These are phyloP conservation scores for Senna tora DNA, from an alignment of 306 rosid genomes.

Conservation along the genomic window DNA sequence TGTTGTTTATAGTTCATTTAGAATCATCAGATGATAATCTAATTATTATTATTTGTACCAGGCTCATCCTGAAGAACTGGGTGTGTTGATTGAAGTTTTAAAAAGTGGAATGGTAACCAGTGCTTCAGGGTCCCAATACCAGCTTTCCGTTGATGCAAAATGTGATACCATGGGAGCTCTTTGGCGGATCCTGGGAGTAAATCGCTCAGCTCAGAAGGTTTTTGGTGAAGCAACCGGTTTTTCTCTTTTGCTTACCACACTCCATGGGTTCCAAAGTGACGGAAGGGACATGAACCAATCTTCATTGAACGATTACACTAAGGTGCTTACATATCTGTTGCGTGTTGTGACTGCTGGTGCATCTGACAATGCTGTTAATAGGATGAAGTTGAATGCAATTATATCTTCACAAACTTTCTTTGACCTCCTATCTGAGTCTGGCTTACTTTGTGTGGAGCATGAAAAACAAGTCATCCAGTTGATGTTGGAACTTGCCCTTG, in stretches of 20 bases:
- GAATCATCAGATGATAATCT: slow-evolving; percentile 37
- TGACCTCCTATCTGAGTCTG: slow-evolving; percentile 83
- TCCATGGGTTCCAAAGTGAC: slow-evolving; percentile 71
- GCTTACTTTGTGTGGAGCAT: slow-evolving; percentile 65
- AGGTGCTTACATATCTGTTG: slow-evolving; percentile 72
- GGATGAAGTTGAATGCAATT: slow-evolving; percentile 76
- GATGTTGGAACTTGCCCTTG: slow-evolving; percentile 83
- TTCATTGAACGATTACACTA: slow-evolving; percentile 50
- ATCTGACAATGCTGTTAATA: slow-evolving; percentile 75
- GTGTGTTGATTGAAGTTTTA: slow-evolving; percentile 66
- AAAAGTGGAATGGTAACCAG: slow-evolving; percentile 82
- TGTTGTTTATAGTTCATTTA: slow-evolving; percentile 39
- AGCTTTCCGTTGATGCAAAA: slow-evolving; percentile 65
- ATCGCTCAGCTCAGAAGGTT: slow-evolving; percentile 59
- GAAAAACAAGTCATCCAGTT: slow-evolving; percentile 73
- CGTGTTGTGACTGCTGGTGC: slow-evolving; percentile 88
- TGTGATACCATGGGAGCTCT: slow-evolving; percentile 74
- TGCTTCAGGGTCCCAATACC: slow-evolving; percentile 65
- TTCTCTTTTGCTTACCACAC: slow-evolving; percentile 74
- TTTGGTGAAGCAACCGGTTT: slow-evolving; percentile 82
- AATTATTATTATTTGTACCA: slow-evolving; percentile 36
- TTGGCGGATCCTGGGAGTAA: slow-evolving; percentile 71
- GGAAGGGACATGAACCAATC: slow-evolving; percentile 49
- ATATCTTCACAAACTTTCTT: slow-evolving; percentile 89
- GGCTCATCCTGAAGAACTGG: slow-evolving; percentile 68